Conservation (phyloP, 176 grass and related monocot genomes). For the Bromus sterilis region DNA sequence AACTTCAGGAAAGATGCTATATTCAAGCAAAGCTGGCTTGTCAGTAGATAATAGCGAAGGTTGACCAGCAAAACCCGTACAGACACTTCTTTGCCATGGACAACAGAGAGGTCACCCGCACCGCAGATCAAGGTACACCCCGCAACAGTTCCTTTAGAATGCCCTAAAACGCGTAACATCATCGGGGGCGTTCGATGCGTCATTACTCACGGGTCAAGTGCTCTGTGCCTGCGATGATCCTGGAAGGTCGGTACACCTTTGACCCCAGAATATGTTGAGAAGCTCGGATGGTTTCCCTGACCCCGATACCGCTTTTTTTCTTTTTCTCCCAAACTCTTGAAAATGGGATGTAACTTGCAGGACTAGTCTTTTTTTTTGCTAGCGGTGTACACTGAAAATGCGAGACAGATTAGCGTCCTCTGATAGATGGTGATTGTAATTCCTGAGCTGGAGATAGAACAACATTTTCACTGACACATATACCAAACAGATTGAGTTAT, state of each 20-base stretch:
- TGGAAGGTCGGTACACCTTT: not conserved
- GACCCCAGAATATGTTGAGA: not conserved
- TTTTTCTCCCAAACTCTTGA: not conserved
- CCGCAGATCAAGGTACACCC: not conserved
- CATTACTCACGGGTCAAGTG: not conserved
- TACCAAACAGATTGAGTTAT: too few species aligned
- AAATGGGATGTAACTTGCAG: not conserved
- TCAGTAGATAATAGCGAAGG: constrained; percentile 60
- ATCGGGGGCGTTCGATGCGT: not conserved
- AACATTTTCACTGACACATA: not conserved
- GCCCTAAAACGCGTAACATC: not conserved
- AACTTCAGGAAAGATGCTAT: constrained; percentile 55
- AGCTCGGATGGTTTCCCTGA: not conserved
- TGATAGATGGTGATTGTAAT: not conserved
- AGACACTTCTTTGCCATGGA: not conserved
- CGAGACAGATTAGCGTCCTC: not conserved
- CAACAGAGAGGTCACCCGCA: not conserved
- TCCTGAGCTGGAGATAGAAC: too few species aligned
- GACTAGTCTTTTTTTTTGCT: not conserved
- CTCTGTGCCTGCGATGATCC: not conserved
- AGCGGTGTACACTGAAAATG: not conserved
- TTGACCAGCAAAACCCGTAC: not conserved
- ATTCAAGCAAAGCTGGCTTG: constrained; percentile 82
- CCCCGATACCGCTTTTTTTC: not conserved
- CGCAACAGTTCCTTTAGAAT: not conserved